Evolutionary conservation across 495 filamentous ascomycete species (phyloP), one percentile per base, ranked within the genome.

Genomic region (Thermothielavioides terrestris): DNA sequence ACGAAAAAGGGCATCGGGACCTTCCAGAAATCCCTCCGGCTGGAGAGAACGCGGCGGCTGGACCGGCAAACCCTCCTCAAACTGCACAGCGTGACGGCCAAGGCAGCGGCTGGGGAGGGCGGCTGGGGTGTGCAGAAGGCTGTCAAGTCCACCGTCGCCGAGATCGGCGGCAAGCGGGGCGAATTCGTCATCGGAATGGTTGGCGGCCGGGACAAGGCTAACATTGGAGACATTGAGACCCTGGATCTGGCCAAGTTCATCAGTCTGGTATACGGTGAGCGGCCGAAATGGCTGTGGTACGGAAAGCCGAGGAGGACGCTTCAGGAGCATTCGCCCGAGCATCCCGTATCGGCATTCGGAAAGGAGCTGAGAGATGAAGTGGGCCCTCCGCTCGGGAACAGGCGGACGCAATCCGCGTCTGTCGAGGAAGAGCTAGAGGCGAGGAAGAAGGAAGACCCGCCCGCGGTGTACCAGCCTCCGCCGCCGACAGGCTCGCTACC

Each of bases 171-270:
- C n/a, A 95, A 96, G 64, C 84, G 91, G 37, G 88, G 88, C 27
- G 89, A 95, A 58, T 86, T 96, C 74, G 83, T 94, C 39, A 88
- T 92, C 72, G 88, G 85, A 4, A 92, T 91, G 83, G 88, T 94
- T 12, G 85, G 86, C n/a, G 83, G 82, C 21, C 78, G 83, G 28
- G 89, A 94, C 52, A 91, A 92, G 65, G 88, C 79, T 31, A 85
- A 88, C 23, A 94, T 95, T 58, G 88, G 85, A 14, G 91, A 92
- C 51, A 79, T 97, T 28, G 92, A 98, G 67, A 96, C 88, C 3
- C 68, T 86, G 9, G 89, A 96, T 58, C 77, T 98, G 27, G 89
- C 94, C 49, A 83, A 75, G 31, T 92, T 97, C 53, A 75, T 86
- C 25, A 78, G 80, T 48, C 69, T 94, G 27, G 78, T 84, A 1